Evolutionary conservation across 352 stramenopile species (phyloP).

Genomic region (Pythium dissotocum): DNA sequence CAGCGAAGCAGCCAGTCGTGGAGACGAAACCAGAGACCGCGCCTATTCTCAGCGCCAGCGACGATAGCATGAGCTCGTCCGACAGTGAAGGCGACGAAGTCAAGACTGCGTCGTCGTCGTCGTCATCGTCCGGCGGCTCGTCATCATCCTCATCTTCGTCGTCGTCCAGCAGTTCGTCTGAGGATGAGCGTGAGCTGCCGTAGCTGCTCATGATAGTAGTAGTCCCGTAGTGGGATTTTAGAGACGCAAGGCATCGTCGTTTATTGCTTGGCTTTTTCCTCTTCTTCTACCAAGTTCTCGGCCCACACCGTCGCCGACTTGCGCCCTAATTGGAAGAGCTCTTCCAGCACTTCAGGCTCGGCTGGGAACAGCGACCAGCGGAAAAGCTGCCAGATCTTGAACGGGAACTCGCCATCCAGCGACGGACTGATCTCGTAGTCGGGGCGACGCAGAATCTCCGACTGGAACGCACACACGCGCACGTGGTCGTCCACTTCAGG

Average conservation of each 20-base stretch:
- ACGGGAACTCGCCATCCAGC: slow-evolving; percentile 60
- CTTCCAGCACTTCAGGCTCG: slow-evolving; percentile 51
- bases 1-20: neutral
- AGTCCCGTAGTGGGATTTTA: neutral
- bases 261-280: neutral
- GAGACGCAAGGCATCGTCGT: neutral
- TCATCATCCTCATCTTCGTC: slow-evolving; percentile 37
- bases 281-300: slow-evolving; percentile 24
- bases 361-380: slow-evolving; percentile 65
- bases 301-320: slow-evolving; percentile 53
- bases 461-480: slow-evolving; percentile 71
- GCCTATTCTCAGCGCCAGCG: slow-evolving; percentile 13
- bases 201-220: neutral
- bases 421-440: slow-evolving; percentile 83
- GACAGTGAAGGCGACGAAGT: slow-evolving; percentile 33
- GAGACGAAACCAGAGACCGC: neutral
- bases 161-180: slow-evolving; percentile 52
- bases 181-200: slow-evolving; percentile 31
- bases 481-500: slow-evolving; percentile 67
- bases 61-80: slow-evolving; percentile 17
- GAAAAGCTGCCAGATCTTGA: slow-evolving; percentile 51
- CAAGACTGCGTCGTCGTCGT: slow-evolving; percentile 51
- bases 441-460: slow-evolving; percentile 42
- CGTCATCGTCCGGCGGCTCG: slow-evolving; percentile 47
- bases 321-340: slow-evolving; percentile 63